Evolutionary conservation across 345 rosid species (phyloP), one percentile per base, ranked within the genome.

Genomic region (Theobroma cacao): DNA sequence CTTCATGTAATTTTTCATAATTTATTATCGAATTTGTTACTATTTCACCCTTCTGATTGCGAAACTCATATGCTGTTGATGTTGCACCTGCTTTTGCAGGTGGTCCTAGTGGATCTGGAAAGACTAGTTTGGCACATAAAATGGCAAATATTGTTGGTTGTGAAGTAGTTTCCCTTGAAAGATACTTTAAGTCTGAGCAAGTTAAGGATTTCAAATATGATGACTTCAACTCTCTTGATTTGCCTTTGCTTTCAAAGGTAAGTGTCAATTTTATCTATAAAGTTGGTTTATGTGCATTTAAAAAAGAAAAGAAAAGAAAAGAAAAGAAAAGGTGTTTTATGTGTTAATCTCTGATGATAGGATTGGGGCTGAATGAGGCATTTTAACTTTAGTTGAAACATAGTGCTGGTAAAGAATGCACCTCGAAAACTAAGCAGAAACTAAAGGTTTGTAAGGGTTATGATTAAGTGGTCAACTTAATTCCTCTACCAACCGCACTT

Each of bases 91-190:
- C 77, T 75, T 63, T 81, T 83, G 84, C 86, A 96, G 99, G 99
- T 81, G 99, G 99, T 82, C 99, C 99, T 36, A 96, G 99, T 89
- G 99, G 99, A 78, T 94, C 98, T 63, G 99, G 99, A 65, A 96
- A 96, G 89, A 94, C 99, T 77, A 97, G 98, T 86, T 76, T 97
- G 92, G 99, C 99, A 74, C 98, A 91, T 86, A 97, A 97, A 87
- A 94, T 94, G 99, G 99, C 99, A 56, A 97, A 94, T 84, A 97
- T 97, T 77, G 94, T 97, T 81, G 98, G 99, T 22, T 97, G 99
- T 83, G 98, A 94, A 86, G 99, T 97, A 78, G 98, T 97, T 81
- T 97, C 99, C 76, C 98, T 97, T 61, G 99, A 97, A 89, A 92
- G 86, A 82, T 97, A 97, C 84, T 94, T 91, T 86, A 91, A 86